Conservation (phyloP, 805 yeast genomes). For the Maudiozyma saulgeensis region DNA sequence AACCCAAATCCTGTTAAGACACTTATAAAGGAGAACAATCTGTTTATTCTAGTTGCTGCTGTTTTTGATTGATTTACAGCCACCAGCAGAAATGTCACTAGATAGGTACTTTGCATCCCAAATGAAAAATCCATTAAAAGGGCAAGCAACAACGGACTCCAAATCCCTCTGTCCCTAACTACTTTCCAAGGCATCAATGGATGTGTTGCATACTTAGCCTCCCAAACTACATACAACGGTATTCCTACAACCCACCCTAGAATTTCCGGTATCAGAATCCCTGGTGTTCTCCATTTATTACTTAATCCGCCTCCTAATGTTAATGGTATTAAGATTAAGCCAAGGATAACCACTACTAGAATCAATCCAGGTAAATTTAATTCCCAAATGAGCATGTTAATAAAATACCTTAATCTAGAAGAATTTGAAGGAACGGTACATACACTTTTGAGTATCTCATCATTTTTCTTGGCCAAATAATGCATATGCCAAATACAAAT, state of each 20-base stretch:
- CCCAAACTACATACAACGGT: conserved; percentile 55
- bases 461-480: conserved; percentile 34
- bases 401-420: conserved; percentile 16
- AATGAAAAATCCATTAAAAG: conserved; percentile 46
- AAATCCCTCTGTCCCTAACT: conserved; percentile 52
- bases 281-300: conserved; percentile 44
- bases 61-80: conserved; percentile 42
- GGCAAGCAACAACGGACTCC: conserved; percentile 50
- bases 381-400: conserved; percentile 42
- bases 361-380: conserved; percentile 52
- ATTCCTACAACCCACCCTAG: conserved; percentile 41
- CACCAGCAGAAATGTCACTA: conserved; percentile 52
- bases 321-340: conserved; percentile 54
- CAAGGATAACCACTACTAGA: conserved; percentile 43
- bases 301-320: conserved; percentile 54
- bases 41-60: conserved; percentile 57
- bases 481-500: conserved; percentile 41
- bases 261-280: conserved; percentile 54
- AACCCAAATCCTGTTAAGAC: conserved; percentile 49
- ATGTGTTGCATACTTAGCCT: conserved; percentile 38
- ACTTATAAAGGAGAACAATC: conserved; percentile 55
- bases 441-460: conserved; percentile 17
- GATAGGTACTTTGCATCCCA: conserved; percentile 56
- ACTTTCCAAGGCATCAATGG: conserved; percentile 51
- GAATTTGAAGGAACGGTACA: conserved; percentile 1